These are phyloP conservation scores for Ganoderma leucocontextum DNA, from an alignment of 1,284 basidiomycete genomes.

Conservation along the genomic window DNA sequence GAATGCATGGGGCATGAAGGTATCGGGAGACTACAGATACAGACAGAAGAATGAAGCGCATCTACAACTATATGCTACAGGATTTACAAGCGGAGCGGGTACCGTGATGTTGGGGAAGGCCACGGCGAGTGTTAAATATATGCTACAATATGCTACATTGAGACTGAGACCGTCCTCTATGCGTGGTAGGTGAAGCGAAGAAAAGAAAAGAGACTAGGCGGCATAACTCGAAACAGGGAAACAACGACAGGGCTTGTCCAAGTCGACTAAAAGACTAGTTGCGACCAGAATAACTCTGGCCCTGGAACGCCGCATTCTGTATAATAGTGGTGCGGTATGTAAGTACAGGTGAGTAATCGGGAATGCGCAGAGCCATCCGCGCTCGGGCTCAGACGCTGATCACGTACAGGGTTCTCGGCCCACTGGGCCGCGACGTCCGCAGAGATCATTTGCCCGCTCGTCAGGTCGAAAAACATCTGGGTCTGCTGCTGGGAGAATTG, in stretches of 20 bases:
- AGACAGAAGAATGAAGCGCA: neutral
- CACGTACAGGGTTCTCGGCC: slow-evolving; percentile 27
- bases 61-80: slow-evolving; percentile 17
- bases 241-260: neutral
- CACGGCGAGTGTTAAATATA: slow-evolving; percentile 26
- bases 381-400: slow-evolving; percentile 5
- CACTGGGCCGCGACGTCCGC: slow-evolving; percentile 22
- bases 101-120: slow-evolving; percentile 5
- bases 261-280: slow-evolving; percentile 10
- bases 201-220: slow-evolving; percentile 3
- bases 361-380: slow-evolving; percentile 8
- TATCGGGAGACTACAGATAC: neutral
- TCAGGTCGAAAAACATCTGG: slow-evolving; percentile 28
- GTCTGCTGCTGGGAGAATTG: slow-evolving; percentile 22
- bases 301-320: slow-evolving; percentile 22
- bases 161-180: neutral
- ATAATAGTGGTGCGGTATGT: neutral
- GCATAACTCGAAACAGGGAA: neutral
- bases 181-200: neutral
- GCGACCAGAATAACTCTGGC: slow-evolving; percentile 21
- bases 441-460: slow-evolving; percentile 28
- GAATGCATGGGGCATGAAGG: neutral
- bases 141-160: slow-evolving; percentile 18
- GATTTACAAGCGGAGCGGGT: neutral
- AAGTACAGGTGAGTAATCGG: slow-evolving; percentile 12